Evolutionary conservation across 331 rosid genomes (phyloP), one percentile per base, ranked within the genome.

Genomic region (Phaseolus coccineus): DNA sequence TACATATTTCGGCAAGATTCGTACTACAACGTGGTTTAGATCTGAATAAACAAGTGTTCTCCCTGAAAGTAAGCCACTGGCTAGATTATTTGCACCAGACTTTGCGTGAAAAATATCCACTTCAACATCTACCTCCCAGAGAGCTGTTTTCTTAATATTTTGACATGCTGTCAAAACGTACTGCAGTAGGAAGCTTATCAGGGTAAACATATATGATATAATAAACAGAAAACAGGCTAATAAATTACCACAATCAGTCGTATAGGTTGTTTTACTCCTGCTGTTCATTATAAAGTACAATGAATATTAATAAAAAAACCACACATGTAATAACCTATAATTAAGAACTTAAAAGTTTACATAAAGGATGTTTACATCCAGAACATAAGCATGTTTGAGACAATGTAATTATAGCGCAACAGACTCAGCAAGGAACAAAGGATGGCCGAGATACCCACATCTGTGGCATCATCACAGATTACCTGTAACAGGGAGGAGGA

Each of bases 91-190:
- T 52, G 90, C 93, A 76, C 99, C 99, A 22, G 88, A 81, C 55
- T 91, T 83, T 11, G 83, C 91, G 80, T 82, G 89, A 77, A 93
- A 95, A 82, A 86, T 66, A 46, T 95, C 98, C 87, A 95, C 99
- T 82, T 95, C 91, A n/a, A 95, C 97, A 44, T 87, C 94, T n/a
- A 91, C 99, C 83, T 93, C 99, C 99, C 98, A 93, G 64, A 89
- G 97, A 73, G 98, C 97, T 55, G 91, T 87, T 77, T 90, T 88
- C 90, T 89, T 85, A 46, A 95, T 89, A 65, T 83, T 87, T 76
- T 95, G 82, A 27, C 91, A 85, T 74, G 89, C 92, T 55, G 62
- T 56, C 85, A 91, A 85, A 69, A 95, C 98, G 90, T 91, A 90
- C 99, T 95, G 93, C 82, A 74, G 61, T 16, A 40, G 83, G 78